Conservation (phyloP, 2,329 filamentous ascomycete genomes). For the Epicoccum nigrum region DNA sequence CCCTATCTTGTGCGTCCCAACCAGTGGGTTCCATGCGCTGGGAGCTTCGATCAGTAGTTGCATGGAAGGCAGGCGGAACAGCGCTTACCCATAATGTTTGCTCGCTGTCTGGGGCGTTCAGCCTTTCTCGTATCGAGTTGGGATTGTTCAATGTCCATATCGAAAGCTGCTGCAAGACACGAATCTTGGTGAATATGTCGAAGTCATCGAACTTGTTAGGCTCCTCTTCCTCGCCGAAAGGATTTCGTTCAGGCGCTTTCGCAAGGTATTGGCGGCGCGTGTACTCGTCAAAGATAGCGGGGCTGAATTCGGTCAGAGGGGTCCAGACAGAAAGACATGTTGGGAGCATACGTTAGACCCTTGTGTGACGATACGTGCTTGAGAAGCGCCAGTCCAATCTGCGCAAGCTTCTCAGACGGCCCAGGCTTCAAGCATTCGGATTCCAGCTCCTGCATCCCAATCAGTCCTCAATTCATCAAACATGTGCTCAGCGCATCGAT, state of each 20-base stretch:
- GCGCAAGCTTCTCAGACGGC: conserved; percentile 73
- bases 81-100: conserved; percentile 79
- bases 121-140: conserved; percentile 83
- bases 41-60: conserved; percentile 26
- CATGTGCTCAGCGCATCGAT: conserved; percentile 19
- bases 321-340: not conserved
- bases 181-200: conserved; percentile 80
- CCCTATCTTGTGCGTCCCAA: conserved; percentile 85
- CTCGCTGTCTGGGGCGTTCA: conserved; percentile 81
- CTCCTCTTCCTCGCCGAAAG: conserved; percentile 78
- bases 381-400: conserved; percentile 84
- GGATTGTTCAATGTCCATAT: conserved; percentile 88
- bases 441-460: conserved; percentile 74
- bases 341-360: conserved; percentile 75
- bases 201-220: conserved; percentile 80
- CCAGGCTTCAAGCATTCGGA: conserved; percentile 80
- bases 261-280: conserved; percentile 83
- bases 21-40: conserved; percentile 78
- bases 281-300: conserved; percentile 91
- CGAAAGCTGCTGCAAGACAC: conserved; percentile 84
- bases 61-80: not conserved
- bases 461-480: conserved; percentile 35
- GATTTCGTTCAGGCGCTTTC: conserved; percentile 81
- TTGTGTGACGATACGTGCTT: conserved; percentile 95
- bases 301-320: conserved; percentile 57